A percentile compares a stretch with the other conserved stretches of the same genome.
phyloP scores from a whole-genome alignment of 129 eudicot genomes.

The Arctium lappa region DNA sequence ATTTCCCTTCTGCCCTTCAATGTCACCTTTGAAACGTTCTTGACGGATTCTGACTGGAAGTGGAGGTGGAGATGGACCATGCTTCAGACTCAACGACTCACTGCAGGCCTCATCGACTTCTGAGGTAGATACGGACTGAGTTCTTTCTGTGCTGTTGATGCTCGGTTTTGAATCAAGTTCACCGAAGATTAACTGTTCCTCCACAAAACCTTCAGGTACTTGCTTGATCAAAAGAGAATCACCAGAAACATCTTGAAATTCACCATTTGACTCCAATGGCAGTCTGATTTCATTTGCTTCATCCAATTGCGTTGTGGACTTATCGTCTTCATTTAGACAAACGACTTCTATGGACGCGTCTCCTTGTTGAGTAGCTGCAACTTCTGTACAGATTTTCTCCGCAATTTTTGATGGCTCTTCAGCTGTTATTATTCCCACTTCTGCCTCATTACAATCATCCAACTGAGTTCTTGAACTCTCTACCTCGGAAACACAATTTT shows the following conservation, averaged over 20 bases:
- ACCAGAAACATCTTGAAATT: slow-evolving; percentile 25
- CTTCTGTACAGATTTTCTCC: slow-evolving; percentile 39
- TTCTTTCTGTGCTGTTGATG: slow-evolving; percentile 21
- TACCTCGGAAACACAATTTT: slow-evolving; percentile 3
- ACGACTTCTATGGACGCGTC: slow-evolving; percentile 23
- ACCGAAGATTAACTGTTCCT: slow-evolving; percentile 65
- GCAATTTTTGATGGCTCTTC: slow-evolving; percentile 29
- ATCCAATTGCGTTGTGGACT: slow-evolving; percentile 2
- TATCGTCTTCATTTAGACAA: slow-evolving; percentile 20
- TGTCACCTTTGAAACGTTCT: slow-evolving; percentile 22
- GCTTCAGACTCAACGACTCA: slow-evolving; percentile 23
- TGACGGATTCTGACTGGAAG: slow-evolving; percentile 23
- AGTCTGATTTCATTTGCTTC: slow-evolving; percentile 21
- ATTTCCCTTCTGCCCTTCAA: slow-evolving; percentile 19
- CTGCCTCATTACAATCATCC: slow-evolving; percentile 23
- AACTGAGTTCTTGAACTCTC: slow-evolving; percentile 21
- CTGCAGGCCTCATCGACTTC: slow-evolving; percentile 26
- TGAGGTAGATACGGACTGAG: slow-evolving; percentile 1
- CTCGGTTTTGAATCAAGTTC: slow-evolving; percentile 41
- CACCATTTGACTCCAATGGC: slow-evolving; percentile 23
- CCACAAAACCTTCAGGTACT: slow-evolving; percentile 37
- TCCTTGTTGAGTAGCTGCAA: slow-evolving; percentile 19
- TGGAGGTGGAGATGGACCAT: slow-evolving; percentile 16
- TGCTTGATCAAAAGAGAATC: slow-evolving; percentile 14
- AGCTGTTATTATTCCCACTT: slow-evolving; percentile 27